These are phyloP conservation scores for Osmozyma mogii DNA, from an alignment of 805 yeast genomes.

Conservation along the genomic window DNA sequence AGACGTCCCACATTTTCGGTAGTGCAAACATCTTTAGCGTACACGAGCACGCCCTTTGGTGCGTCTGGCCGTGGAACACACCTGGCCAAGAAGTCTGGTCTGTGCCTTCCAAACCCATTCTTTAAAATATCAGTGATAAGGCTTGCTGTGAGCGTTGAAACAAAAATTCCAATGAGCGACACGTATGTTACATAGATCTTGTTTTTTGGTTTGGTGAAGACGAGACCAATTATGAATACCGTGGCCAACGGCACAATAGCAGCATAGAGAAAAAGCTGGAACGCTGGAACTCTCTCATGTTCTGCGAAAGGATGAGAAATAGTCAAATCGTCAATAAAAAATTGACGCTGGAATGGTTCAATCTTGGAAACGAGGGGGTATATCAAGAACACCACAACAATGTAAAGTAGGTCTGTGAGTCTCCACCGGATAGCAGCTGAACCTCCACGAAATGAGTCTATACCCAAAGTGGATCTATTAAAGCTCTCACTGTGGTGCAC, in stretches of 20 bases:
- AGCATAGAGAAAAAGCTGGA: constrained; percentile 48
- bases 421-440: constrained; percentile 10
- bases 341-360: constrained; percentile 71
- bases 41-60: constrained; percentile 45
- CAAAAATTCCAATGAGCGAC: constrained; percentile 56
- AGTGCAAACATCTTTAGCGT: constrained; percentile 62
- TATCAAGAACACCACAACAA: constrained; percentile 15
- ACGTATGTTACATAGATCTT: constrained; percentile 54
- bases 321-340: constrained; percentile 64
- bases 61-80: constrained; percentile 63
- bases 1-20: constrained; percentile 35
- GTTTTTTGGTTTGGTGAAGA: constrained; percentile 42
- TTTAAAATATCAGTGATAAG: constrained; percentile 68
- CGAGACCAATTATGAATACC: constrained; percentile 29
- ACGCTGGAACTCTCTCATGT: constrained; percentile 58
- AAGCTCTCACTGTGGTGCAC: too few relatives aligned
- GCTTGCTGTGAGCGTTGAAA: constrained; percentile 53
- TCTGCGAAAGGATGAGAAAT: constrained; percentile 78
- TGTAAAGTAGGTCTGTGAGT: constrained; percentile 13
- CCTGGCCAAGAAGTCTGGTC: constrained; percentile 89
- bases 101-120: constrained; percentile 78
- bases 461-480: constrained; percentile 20
- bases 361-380: constrained; percentile 18
- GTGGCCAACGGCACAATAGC: constrained; percentile 40
- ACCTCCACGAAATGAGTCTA: constrained; percentile 6